Evolutionary conservation across 2,329 filamentous ascomycete genomes (phyloP).

Genomic region (Didymella sp.): DNA sequence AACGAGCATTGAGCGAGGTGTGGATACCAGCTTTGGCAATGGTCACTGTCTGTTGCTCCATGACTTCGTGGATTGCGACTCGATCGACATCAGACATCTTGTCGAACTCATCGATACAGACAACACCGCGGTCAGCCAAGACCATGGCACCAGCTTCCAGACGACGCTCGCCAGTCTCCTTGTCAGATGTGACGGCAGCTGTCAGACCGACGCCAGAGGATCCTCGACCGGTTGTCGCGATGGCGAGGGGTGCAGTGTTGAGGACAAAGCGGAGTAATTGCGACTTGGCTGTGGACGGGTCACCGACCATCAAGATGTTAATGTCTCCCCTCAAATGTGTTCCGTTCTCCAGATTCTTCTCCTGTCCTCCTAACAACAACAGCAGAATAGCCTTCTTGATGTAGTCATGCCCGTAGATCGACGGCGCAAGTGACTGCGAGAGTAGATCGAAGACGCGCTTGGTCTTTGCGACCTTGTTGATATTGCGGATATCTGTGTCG

Average conservation of each 20-base stretch:
- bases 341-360: conserved; percentile 98
- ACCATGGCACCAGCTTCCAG: conserved; percentile 99
- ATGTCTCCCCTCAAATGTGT: conserved; percentile 98
- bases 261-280: conserved; percentile 95
- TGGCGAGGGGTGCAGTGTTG: conserved; percentile 94
- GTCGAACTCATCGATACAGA: conserved; percentile 99
- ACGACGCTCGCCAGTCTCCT: conserved; percentile 93
- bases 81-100: conserved; percentile 99
- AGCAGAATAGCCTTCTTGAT: conserved; percentile 98
- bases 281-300: conserved; percentile 98
- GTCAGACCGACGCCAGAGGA: conserved; percentile 98
- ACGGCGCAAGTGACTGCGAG: conserved; percentile 92
- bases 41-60: conserved; percentile 99
- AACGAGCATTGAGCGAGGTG: conserved; percentile 94
- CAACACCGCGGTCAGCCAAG: conserved; percentile 92
- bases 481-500: conserved; percentile 96
- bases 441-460: conserved; percentile 91
- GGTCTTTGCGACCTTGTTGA: conserved; percentile 96
- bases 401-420: conserved; percentile 95
- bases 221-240: conserved; percentile 94
- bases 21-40: conserved; percentile 99
- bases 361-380: conserved; percentile 93
- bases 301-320: conserved; percentile 98
- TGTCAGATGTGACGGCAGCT: conserved; percentile 93
- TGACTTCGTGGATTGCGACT: conserved; percentile 99